A percentile compares a stretch with the other conserved stretches of the same genome.
phyloP scores from a whole-genome alignment of 768 basidiomycete species.

The Trametes meyenii region DNA sequence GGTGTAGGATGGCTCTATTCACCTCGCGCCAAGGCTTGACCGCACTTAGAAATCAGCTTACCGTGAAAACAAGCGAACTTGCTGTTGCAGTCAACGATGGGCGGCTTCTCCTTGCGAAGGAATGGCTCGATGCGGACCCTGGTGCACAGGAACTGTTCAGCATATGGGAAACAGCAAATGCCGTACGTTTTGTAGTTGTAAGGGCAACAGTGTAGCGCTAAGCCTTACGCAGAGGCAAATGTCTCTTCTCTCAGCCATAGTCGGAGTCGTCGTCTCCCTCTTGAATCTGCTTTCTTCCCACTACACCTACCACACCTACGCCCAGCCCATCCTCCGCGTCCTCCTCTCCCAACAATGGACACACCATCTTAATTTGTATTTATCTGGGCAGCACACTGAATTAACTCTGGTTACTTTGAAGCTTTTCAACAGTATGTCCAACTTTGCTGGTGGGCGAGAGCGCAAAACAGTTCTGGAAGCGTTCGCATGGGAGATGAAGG shows the following conservation, averaged over 20 bases:
- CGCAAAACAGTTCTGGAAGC: constrained; percentile 62
- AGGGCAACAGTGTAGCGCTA: not conserved
- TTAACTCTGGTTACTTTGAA: constrained; percentile 67
- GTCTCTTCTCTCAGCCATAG: constrained; percentile 45
- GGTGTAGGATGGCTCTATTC: not conserved
- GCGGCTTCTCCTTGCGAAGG: constrained; percentile 58
- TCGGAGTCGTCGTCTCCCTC: constrained; percentile 61
- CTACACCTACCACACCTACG: constrained; percentile 65
- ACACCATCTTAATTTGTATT: constrained; percentile 61
- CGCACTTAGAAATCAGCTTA: constrained; percentile 65
- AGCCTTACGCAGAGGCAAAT: constrained; percentile 44
- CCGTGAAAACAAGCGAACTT: constrained; percentile 50
- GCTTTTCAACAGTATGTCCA: constrained; percentile 60
- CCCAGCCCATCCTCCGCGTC: constrained; percentile 62
- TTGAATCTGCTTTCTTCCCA: constrained; percentile 67
- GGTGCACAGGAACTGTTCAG: constrained; percentile 64
- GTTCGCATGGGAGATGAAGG: constrained; percentile 83
- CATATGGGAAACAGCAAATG: constrained; percentile 57
- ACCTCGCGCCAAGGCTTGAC: constrained; percentile 41
- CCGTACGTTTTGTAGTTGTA: constrained; percentile 43
- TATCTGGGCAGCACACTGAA: constrained; percentile 65
- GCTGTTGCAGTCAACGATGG: constrained; percentile 56
- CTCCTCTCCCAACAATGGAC: constrained; percentile 59
- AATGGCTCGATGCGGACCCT: constrained; percentile 62
- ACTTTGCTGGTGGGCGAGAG: constrained; percentile 68